These are phyloP conservation scores for Apostasia shenzhenica DNA, from an alignment of 106 monocot genomes.

Conservation along the genomic window DNA sequence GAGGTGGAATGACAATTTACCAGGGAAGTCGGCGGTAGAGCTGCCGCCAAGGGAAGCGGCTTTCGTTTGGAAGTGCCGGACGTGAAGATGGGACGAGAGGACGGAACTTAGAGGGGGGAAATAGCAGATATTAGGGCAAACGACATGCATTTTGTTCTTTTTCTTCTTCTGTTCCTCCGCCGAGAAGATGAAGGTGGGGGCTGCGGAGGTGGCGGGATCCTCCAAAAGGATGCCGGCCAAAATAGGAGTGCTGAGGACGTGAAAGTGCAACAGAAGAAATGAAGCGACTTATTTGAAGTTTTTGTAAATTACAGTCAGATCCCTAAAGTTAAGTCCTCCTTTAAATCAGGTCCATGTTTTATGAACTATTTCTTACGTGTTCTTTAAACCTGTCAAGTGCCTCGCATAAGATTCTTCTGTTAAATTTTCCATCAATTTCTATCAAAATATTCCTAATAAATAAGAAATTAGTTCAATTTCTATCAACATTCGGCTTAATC, in stretches of 20 bases:
- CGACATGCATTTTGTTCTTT: neutral
- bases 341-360: too few relatives aligned
- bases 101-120: neutral
- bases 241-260: neutral
- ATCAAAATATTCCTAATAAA: too few relatives aligned
- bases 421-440: too few relatives aligned
- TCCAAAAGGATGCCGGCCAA: neutral
- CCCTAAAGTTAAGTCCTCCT: too few relatives aligned
- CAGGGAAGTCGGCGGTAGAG: constrained; percentile 11
- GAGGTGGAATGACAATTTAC: neutral
- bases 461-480: too few relatives aligned
- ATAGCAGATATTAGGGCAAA: neutral
- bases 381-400: too few relatives aligned
- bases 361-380: too few relatives aligned
- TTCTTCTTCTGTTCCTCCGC: neutral
- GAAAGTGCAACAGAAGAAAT: neutral
- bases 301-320: too few relatives aligned
- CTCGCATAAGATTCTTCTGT: too few relatives aligned
- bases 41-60: constrained; percentile 7
- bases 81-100: neutral
- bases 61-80: neutral
- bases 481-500: too few relatives aligned
- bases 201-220: neutral
- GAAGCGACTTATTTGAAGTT: neutral
- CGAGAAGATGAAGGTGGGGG: neutral